Conservation (phyloP, 495 filamentous ascomycete species). For the Aspergillus diversus region DNA sequence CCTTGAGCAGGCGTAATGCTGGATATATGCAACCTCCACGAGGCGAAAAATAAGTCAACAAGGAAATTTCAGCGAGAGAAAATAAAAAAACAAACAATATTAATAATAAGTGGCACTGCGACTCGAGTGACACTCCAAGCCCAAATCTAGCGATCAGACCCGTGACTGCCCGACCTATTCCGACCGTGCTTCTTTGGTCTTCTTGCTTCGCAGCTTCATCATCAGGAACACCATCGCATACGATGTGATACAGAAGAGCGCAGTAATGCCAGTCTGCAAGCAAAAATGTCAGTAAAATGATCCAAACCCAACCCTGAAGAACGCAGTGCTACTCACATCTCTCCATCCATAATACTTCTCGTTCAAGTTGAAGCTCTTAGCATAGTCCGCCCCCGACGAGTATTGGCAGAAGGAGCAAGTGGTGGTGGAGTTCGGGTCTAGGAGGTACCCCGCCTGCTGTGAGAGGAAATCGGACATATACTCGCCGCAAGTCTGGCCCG, state of each 20-base stretch:
- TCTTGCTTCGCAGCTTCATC: slow-evolving; percentile 51
- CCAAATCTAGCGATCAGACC: no score
- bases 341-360: slow-evolving; percentile 49
- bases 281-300: slow-evolving; percentile 17
- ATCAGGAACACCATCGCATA: slow-evolving; percentile 45
- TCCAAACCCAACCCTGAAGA: not conserved
- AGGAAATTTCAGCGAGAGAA: no score
- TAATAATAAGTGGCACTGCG: no score
- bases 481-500: slow-evolving; percentile 65
- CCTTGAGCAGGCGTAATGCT: not conserved
- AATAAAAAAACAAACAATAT: not conserved
- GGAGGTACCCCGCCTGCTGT: slow-evolving; percentile 59
- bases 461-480: slow-evolving; percentile 63
- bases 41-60: no score
- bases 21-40: no score
- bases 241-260: slow-evolving; percentile 45
- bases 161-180: slow-evolving; percentile 18
- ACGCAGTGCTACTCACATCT: slow-evolving; percentile 35
- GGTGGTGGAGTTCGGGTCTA: slow-evolving; percentile 52
- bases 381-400: slow-evolving; percentile 42
- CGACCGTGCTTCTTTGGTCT: slow-evolving; percentile 42
- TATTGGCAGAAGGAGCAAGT: slow-evolving; percentile 66
- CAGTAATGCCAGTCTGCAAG: slow-evolving; percentile 43
- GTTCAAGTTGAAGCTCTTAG: slow-evolving; percentile 41
- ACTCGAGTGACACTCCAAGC: no score